phyloP scores from a whole-genome alignment of 2,329 filamentous ascomycete species.

The Fusarium ramigenum region DNA sequence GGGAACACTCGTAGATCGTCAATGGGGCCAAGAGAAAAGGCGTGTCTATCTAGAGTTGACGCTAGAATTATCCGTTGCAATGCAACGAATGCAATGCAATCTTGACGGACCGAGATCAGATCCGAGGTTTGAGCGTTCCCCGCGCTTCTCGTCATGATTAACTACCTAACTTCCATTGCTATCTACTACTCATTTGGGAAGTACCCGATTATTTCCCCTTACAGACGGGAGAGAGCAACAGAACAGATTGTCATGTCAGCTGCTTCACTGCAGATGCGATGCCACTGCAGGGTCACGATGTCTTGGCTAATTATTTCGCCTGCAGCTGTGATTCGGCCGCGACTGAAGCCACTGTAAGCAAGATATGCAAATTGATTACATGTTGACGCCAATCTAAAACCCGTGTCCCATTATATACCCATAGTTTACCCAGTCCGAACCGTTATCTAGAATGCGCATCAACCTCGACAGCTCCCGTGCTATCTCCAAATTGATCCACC shows the following conservation, averaged over 20 bases:
- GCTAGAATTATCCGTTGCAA: not conserved
- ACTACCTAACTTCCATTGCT: not conserved
- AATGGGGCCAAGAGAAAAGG: not conserved
- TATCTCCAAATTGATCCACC: constrained; percentile 33
- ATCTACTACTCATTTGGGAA: not conserved
- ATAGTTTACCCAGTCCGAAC: not conserved
- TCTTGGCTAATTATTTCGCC: not conserved
- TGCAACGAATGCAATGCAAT: not conserved
- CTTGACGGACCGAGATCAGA: constrained; percentile 2
- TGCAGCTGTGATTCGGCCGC: not conserved
- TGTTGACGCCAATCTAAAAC: too few relatives aligned
- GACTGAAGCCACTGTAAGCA: not conserved
- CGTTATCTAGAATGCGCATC: not conserved
- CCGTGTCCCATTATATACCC: not conserved
- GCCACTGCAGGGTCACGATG: not conserved
- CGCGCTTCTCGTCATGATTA: not conserved
- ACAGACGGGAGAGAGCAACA: not conserved
- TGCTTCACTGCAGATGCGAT: not conserved
- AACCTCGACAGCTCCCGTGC: constrained; percentile 30
- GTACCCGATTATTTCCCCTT: not conserved
- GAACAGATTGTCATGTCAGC: not conserved
- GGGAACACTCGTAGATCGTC: not conserved
- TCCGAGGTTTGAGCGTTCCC: not conserved
- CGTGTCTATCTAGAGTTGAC: not conserved
- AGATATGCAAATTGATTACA: not conserved